Evolutionary conservation across 768 basidiomycete species (phyloP), one percentile per base, ranked within the genome.

Genomic region (Leccinum disarticulatum): DNA sequence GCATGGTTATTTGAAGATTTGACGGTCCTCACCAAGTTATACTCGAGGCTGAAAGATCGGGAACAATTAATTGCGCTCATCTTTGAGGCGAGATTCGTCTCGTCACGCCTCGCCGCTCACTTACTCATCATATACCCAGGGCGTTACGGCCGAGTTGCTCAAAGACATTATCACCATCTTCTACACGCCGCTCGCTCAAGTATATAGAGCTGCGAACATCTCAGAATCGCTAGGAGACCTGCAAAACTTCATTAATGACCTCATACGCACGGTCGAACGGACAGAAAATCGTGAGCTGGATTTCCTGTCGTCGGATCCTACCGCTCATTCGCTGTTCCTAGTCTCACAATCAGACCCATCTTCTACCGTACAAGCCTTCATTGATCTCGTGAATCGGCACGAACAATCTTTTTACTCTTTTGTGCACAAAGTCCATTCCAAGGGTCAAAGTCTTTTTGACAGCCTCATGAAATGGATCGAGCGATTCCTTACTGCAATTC

Each of bases 91-190:
- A 57, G 82, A 62, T 30, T 52, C n/a, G 1, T 61, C 35, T 22
- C 10, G 3, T 52, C 35, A 33, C 14, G 11, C 25, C 15, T 47
- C 25, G 25, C 5, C n/a, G 50, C 38, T 60, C 36, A 46, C 57
- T 46, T 47, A 54, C 49, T 61, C 54, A 56, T 49, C 35, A 46
- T 35, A 27, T 17, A 35, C 4, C 22, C 36, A 98, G 95, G 95
- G 97, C 22, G 88, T 88, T 49, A 98, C 97, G 0, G 87, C 96
- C 2, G 97, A 98, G 35, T 79, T 99, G 27, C 78, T 99, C 68
- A 98, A 95, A 74, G 97, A 99, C 72, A 98, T 99, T 60, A 93
- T 99, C 67, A 98, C 97, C 19, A 98, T 99, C 59, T 99, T 99
- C 75, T 99, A 99, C 73, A 77, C 95, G 1, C 97, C 97, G 2